phyloP scores from a whole-genome alignment of 1,284 basidiomycete genomes.

The Pyrrhoderma lamaoense region DNA sequence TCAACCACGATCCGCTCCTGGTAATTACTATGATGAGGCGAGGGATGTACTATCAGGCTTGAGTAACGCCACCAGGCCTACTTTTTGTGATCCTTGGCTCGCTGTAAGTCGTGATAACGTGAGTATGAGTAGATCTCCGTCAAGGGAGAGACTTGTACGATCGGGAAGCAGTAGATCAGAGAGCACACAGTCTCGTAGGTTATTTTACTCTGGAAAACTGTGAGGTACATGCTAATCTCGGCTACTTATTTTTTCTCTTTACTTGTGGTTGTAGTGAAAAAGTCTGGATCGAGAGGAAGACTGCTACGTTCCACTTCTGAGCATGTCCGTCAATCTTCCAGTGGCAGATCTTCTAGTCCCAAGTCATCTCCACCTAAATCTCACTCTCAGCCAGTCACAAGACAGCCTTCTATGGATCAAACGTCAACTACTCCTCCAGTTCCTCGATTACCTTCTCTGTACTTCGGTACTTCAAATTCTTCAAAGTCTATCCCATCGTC shows the following conservation, averaged over 20 bases:
- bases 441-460: slow-evolving; percentile 14
- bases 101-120: slow-evolving; percentile 8
- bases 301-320: slow-evolving; percentile 9
- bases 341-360: neutral
- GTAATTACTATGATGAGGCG: neutral
- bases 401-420: slow-evolving; percentile 4
- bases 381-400: neutral
- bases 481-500: neutral
- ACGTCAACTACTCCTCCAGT: slow-evolving; percentile 7
- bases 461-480: neutral
- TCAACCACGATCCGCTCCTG: slow-evolving; percentile 3
- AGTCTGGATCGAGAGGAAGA: slow-evolving; percentile 1
- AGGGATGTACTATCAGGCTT: neutral
- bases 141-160: slow-evolving; percentile 1
- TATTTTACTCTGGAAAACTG: neutral
- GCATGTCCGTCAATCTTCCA: neutral
- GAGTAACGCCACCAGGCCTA: slow-evolving; percentile 5
- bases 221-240: neutral
- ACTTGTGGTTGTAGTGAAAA: neutral
- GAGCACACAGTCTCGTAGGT: neutral
- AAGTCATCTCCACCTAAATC: slow-evolving; percentile 1
- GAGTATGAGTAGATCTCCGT: neutral
- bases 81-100: slow-evolving; percentile 15
- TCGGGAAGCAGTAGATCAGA: slow-evolving; percentile 2
- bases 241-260: neutral